Base-by-base conservation (phyloP, 768 basidiomycete species). In the Kockovaella imperatae region DNA sequence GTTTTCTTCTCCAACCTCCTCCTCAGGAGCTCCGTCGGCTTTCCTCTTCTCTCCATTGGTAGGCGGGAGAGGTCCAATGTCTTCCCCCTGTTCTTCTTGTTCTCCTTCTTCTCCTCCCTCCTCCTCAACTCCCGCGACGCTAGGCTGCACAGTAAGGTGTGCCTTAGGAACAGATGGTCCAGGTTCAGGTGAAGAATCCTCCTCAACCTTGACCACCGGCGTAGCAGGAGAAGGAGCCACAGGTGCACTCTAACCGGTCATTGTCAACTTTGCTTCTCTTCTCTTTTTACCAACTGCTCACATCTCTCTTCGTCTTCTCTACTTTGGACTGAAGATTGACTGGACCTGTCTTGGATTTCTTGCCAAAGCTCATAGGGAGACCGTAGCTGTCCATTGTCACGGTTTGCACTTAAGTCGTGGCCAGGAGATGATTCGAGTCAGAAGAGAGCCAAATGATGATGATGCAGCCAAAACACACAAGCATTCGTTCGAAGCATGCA, bases 361-460 rank as follows among this genome's bases (percentile, higher is more conserved):
- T 73, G 50, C 72, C 72, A 47, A 73, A 73, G 49, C 67, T 68
- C 56, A 70, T 69, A 3, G 70, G 69, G 14, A 73, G 58, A 13
- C 66, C 71, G 21, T 68, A 57, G 18, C 45, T 56, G 43, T 73
- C 72, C 72, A 73, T 73, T 30, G 18, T 68, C 54, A n/a, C 44
- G n/a, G n/a, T n/a, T n/a, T n/a, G n/a, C n/a, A n/a, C n/a, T n/a
- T n/a, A n/a, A n/a, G n/a, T n/a, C n/a, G n/a, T n/a, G n/a, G n/a
- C n/a, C n/a, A n/a, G n/a, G n/a, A n/a, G n/a, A n/a, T n/a, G n/a
- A n/a, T n/a, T n/a, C n/a, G n/a, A n/a, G n/a, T n/a, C n/a, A n/a
- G n/a, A n/a, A n/a, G n/a, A n/a, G n/a, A n/a, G n/a, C n/a, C n/a
- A n/a, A n/a, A n/a, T n/a, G n/a, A n/a, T n/a, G n/a, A n/a, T n/a